phyloP scores from a whole-genome alignment of 352 stramenopile species.

The Globisporangium parvum region DNA sequence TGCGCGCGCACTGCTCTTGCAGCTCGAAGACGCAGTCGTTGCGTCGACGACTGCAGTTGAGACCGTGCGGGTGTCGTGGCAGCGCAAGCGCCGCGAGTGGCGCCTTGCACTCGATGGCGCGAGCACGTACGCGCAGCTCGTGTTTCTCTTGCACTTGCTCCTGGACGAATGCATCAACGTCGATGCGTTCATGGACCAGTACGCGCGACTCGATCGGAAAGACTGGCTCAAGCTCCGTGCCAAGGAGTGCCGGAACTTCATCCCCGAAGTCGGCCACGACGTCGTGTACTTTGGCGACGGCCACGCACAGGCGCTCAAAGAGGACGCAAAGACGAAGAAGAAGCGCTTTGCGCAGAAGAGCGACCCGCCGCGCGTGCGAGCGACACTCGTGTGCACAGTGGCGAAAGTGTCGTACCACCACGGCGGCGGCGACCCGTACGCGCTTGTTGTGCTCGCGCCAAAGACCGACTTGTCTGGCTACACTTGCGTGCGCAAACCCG shows the following conservation, averaged over 20 bases:
- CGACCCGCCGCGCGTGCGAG: constrained; percentile 36
- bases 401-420: constrained; percentile 70
- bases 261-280: constrained; percentile 55
- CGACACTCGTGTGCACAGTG: constrained; percentile 58
- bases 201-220: constrained; percentile 56
- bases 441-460: constrained; percentile 46
- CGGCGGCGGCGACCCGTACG: constrained; percentile 77
- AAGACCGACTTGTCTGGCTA: constrained; percentile 23
- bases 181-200: constrained; percentile 75
- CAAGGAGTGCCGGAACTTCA: constrained; percentile 72
- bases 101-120: constrained; percentile 51
- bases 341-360: constrained; percentile 72
- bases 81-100: constrained; percentile 71
- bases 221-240: constrained; percentile 74
- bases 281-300: constrained; percentile 81
- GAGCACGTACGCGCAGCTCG: constrained; percentile 64
- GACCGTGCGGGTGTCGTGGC: constrained; percentile 40
- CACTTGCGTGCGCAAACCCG: constrained; percentile 24
- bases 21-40: constrained; percentile 56
- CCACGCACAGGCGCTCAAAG: constrained; percentile 67
- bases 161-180: constrained; percentile 76
- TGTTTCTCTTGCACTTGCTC: constrained; percentile 66
- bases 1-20: constrained; percentile 37
- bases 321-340: constrained; percentile 72
- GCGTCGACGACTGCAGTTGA: constrained; percentile 9